phyloP scores from a whole-genome alignment of 2,329 filamentous ascomycete species.

The Sporothrix euskadiensis region DNA sequence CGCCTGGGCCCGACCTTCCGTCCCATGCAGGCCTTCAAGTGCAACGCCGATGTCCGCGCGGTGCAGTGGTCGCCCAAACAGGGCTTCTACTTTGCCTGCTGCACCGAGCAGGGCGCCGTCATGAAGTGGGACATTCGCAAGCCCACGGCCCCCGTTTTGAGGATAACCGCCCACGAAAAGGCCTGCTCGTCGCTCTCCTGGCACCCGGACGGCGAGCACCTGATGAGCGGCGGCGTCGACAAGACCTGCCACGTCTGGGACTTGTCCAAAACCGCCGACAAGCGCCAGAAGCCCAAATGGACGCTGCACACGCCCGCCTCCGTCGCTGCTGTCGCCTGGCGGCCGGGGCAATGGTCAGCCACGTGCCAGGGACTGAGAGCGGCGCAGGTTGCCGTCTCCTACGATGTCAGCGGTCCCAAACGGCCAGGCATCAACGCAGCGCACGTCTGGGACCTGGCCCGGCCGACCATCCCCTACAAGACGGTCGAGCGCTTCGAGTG shows the following conservation, averaged over 20 bases:
- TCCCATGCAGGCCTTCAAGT: slow-evolving; percentile 49
- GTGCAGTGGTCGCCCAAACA: slow-evolving; percentile 66
- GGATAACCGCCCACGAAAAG: slow-evolving; percentile 63
- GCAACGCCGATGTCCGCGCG: slow-evolving; percentile 63
- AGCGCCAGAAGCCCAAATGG: slow-evolving; percentile 64
- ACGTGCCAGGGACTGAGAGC: slow-evolving; percentile 56
- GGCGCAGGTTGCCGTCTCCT: slow-evolving; percentile 63
- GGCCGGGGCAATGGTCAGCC: slow-evolving; percentile 66
- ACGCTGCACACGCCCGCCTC: slow-evolving; percentile 62
- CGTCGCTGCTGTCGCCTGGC: slow-evolving; percentile 61
- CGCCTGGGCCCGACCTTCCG: slow-evolving; percentile 55
- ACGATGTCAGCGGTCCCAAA: slow-evolving; percentile 58
- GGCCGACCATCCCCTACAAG: slow-evolving; percentile 66
- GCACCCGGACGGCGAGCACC: slow-evolving; percentile 68
- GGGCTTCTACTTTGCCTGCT: slow-evolving; percentile 64
- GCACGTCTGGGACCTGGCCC: slow-evolving; percentile 68
- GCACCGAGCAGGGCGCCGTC: slow-evolving; percentile 62
- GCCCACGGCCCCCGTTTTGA: slow-evolving; percentile 53
- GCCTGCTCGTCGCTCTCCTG: slow-evolving; percentile 62
- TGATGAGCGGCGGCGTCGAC: slow-evolving; percentile 64
- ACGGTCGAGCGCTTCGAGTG: slow-evolving; percentile 62
- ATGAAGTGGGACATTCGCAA: slow-evolving; percentile 66
- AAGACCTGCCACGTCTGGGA: slow-evolving; percentile 67
- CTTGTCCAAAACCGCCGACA: slow-evolving; percentile 59
- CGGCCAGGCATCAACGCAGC: slow-evolving; percentile 59